These are phyloP conservation scores for Pisolithus marmoratus DNA, from an alignment of 768 basidiomycete species.

Conservation along the genomic window DNA sequence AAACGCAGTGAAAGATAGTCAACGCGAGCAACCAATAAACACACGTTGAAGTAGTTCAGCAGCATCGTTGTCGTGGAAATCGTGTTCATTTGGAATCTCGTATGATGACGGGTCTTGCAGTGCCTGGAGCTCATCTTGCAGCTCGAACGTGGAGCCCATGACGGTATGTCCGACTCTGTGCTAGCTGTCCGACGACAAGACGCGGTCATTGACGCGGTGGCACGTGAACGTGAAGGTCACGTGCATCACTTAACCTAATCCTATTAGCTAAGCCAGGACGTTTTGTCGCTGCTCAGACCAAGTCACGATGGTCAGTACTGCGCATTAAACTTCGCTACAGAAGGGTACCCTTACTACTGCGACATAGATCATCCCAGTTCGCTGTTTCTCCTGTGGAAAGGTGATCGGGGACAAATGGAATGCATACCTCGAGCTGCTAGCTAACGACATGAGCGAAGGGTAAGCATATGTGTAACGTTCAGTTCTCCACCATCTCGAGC, in stretches of 20 bases:
- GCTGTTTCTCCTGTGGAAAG: constrained; percentile 96
- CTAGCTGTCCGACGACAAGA: constrained; percentile 1
- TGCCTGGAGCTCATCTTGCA: constrained; percentile 71
- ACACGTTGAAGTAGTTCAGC: constrained; percentile 55
- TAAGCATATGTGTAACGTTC: constrained; percentile 32
- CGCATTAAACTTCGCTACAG: not conserved
- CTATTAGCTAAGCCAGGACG: too few relatives aligned
- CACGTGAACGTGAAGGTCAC: constrained; percentile 12
- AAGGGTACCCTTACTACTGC: not conserved
- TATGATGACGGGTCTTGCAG: constrained; percentile 58
- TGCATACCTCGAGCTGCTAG: constrained; percentile 75
- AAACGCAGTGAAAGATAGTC: constrained; percentile 9
- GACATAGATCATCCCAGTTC: constrained; percentile 86
- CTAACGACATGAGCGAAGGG: constrained; percentile 85
- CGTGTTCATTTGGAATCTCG: constrained; percentile 63
- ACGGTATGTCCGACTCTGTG: not conserved
- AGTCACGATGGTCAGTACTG: constrained; percentile 21
- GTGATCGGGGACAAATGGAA: constrained; percentile 97
- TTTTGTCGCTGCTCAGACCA: not conserved
- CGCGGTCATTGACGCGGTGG: constrained; percentile 7
- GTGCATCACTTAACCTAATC: constrained; percentile 11
- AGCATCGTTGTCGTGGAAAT: constrained; percentile 52
- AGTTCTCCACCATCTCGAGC: too few relatives aligned
- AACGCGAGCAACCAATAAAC: constrained; percentile 11
- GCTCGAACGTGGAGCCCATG: constrained; percentile 54